These are phyloP conservation scores for Mariannaea sp. DNA, from an alignment of 2,329 filamentous ascomycete species.

Conservation along the genomic window DNA sequence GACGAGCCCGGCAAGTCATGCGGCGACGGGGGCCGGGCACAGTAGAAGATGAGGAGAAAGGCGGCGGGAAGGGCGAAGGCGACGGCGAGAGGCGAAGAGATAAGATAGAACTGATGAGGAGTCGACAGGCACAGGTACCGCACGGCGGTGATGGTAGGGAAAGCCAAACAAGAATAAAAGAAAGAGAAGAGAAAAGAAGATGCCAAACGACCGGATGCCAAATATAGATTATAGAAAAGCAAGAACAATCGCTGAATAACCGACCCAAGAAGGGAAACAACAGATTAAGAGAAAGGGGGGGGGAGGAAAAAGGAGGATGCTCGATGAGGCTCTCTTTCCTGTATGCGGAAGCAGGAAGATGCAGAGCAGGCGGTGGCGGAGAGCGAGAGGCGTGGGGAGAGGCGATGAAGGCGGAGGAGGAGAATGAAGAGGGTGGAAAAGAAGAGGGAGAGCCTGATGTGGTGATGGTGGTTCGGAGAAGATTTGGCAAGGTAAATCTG, in stretches of 20 bases:
- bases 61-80: constrained; percentile 19
- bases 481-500: constrained; percentile 41
- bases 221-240: constrained; percentile 20
- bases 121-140: constrained; percentile 35
- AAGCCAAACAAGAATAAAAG: too few species aligned
- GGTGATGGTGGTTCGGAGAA: constrained; percentile 40
- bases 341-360: constrained; percentile 28
- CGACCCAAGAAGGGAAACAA: constrained; percentile 26
- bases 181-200: constrained; percentile 26
- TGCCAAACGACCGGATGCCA: constrained; percentile 27
- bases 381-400: constrained; percentile 29
- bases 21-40: constrained; percentile 31
- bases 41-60: constrained; percentile 24
- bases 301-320: constrained; percentile 24
- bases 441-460: constrained; percentile 28
- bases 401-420: constrained; percentile 21
- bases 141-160: constrained; percentile 35
- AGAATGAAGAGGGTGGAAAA: constrained; percentile 18
- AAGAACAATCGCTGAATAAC: constrained; percentile 36
- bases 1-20: constrained; percentile 37
- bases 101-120: constrained; percentile 5
- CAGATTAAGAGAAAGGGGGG: constrained; percentile 21
- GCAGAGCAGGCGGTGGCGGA: constrained; percentile 28
- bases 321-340: constrained; percentile 34
- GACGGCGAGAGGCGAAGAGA: constrained; percentile 16